Percentiles rank a stretch among this genome's conserved stretches.
Evolutionary conservation across 192 early-diverging fungal genomes (phyloP).

Genomic region (Cladochytrium replicatum): DNA sequence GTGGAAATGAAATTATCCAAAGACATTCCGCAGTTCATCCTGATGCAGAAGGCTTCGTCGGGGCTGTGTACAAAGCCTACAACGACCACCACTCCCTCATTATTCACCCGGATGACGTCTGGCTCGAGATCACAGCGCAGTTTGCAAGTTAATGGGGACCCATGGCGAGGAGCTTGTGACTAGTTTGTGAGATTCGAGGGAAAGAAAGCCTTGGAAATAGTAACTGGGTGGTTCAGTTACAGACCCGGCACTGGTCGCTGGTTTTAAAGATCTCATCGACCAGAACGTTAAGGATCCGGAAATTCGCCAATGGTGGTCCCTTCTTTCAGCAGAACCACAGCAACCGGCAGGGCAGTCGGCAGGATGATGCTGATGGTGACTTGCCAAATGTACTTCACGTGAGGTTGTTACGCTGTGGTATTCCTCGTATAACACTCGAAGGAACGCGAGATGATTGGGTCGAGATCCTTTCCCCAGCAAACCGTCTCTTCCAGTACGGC

Average conservation of each 20-base stretch:
- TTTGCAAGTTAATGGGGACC: slow-evolving; percentile 4
- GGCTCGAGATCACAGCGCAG: slow-evolving; percentile 9
- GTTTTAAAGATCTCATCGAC: background rate
- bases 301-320: slow-evolving; percentile 7
- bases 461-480: slow-evolving; percentile 1
- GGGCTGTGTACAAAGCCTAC: slow-evolving; percentile 6
- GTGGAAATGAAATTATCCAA: too few species aligned
- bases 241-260: background rate
- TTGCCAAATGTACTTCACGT: slow-evolving; percentile 12
- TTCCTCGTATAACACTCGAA: slow-evolving; percentile 3
- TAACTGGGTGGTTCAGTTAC: background rate
- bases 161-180: slow-evolving; percentile 1
- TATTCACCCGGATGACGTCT: slow-evolving; percentile 11
- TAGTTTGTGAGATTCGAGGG: slow-evolving; percentile 8
- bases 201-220: slow-evolving; percentile 6
- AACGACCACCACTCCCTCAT: slow-evolving; percentile 7
- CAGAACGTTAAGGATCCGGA: slow-evolving; percentile 1
- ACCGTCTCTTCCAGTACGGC: slow-evolving; percentile 6
- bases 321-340: slow-evolving; percentile 5
- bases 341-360: slow-evolving; percentile 3
- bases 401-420: slow-evolving; percentile 5
- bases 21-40: too few species aligned
- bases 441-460: slow-evolving; percentile 8
- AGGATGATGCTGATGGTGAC: slow-evolving; percentile 11
- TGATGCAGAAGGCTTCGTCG: slow-evolving; percentile 6